Conservation (phyloP, 495 filamentous ascomycete species). For the Aspergillus avenaceus region DNA sequence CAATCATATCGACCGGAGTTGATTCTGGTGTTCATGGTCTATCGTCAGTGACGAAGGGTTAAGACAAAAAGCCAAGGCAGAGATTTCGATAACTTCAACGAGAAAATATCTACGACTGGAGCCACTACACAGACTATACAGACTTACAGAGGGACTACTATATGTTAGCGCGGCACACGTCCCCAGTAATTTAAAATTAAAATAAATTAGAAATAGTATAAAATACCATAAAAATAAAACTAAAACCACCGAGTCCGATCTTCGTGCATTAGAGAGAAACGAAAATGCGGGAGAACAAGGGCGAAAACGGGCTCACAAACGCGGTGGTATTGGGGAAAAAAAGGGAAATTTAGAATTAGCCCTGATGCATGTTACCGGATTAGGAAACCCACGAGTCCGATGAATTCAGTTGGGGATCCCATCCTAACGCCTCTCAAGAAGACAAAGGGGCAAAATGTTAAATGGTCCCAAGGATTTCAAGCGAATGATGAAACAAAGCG, state of each 20-base stretch:
- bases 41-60: neutral
- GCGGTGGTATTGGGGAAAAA: neutral
- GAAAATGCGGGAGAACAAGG: conserved; percentile 10
- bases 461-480: neutral
- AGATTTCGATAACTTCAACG: neutral
- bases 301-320: neutral
- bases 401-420: neutral
- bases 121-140: too few relatives aligned
- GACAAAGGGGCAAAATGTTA: neutral
- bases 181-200: too few relatives aligned
- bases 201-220: too few relatives aligned
- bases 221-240: too few relatives aligned
- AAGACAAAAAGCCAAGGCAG: neutral
- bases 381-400: conserved; percentile 1
- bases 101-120: too few relatives aligned
- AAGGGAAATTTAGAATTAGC: conserved; percentile 1
- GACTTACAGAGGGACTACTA: too few relatives aligned
- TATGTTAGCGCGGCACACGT: neutral
- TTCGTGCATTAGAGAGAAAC: conserved; percentile 9
- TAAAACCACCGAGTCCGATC: conserved; percentile 8
- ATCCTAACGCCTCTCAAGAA: neutral
- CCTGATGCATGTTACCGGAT: conserved; percentile 5
- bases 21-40: neutral
- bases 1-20: conserved; percentile 6
- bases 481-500: neutral